Conservation (phyloP, 129 eudicot genomes). For the Chrysanthemum seticuspe region DNA sequence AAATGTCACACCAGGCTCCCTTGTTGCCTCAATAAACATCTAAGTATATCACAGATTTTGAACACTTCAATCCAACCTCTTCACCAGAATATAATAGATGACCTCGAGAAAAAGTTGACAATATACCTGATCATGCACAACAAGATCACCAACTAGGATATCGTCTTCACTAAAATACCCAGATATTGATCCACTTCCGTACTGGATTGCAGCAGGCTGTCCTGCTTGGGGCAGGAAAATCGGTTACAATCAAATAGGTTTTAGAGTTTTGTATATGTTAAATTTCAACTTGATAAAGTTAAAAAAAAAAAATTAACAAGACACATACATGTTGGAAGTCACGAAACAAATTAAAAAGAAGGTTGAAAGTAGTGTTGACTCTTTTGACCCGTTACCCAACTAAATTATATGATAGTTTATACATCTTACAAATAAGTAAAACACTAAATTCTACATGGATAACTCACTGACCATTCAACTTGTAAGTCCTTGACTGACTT, state of each 20-base stretch:
- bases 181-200: slow-evolving; percentile 69
- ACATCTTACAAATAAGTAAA: neutral
- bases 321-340: too few species aligned
- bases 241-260: too few species aligned
- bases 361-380: too few species aligned
- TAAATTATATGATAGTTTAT: neutral
- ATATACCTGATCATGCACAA: slow-evolving; percentile 60
- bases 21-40: slow-evolving; percentile 75
- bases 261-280: too few species aligned
- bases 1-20: slow-evolving; percentile 49
- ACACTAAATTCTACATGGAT: neutral
- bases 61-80: neutral
- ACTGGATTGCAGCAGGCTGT: slow-evolving; percentile 66
- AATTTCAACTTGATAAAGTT: too few species aligned
- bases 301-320: too few species aligned
- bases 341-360: too few species aligned
- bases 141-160: slow-evolving; percentile 50
- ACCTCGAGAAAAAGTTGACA: slow-evolving; percentile 2
- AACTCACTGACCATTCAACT: slow-evolving; percentile 43
- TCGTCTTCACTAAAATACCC: slow-evolving; percentile 84
- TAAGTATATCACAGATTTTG: slow-evolving; percentile 14
- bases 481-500: slow-evolving; percentile 50
- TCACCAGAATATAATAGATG: neutral
- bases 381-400: too few species aligned
- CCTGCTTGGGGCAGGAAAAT: slow-evolving; percentile 38